phyloP scores from a whole-genome alignment of 345 rosid species.

The Syzygium jambos region DNA sequence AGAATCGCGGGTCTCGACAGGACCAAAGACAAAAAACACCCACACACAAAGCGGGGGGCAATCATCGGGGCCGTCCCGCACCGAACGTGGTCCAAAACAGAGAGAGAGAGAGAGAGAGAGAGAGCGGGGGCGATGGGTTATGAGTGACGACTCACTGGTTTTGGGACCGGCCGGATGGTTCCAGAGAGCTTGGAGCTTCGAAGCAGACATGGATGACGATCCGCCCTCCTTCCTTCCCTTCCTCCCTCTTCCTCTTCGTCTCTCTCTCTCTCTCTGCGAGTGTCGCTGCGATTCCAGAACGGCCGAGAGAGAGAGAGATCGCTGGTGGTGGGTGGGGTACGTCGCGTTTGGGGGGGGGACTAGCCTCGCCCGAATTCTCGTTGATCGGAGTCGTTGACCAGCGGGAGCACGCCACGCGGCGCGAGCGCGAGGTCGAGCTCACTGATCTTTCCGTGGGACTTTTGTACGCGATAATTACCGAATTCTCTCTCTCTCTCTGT shows the following conservation, averaged over 20 bases:
- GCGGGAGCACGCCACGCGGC: not conserved
- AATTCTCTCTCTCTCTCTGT: not conserved
- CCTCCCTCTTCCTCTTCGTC: not conserved
- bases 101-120: too few species aligned
- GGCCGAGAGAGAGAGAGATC: not conserved
- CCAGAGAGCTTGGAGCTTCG: slow-evolving; percentile 87
- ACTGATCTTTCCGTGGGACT: not conserved
- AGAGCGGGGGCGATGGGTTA: not conserved
- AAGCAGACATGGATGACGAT: slow-evolving; percentile 40
- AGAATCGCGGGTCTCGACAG: not conserved
- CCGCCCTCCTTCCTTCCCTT: too few species aligned
- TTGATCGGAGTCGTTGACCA: not conserved
- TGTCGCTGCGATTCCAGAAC: not conserved
- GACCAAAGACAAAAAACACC: not conserved
- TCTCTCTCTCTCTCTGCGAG: not conserved
- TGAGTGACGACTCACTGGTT: slow-evolving; percentile 43
- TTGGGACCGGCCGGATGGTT: slow-evolving; percentile 95
- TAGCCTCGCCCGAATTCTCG: not conserved
- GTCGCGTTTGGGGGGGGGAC: not conserved
- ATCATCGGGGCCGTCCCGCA: not conserved
- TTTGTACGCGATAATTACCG: not conserved
- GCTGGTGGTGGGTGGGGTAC: not conserved
- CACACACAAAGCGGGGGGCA: not conserved
- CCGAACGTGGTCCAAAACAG: too few species aligned
- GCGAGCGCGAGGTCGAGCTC: not conserved